Conservation (phyloP, 2,329 filamentous ascomycete species). For the Aspergillus sp. region DNA sequence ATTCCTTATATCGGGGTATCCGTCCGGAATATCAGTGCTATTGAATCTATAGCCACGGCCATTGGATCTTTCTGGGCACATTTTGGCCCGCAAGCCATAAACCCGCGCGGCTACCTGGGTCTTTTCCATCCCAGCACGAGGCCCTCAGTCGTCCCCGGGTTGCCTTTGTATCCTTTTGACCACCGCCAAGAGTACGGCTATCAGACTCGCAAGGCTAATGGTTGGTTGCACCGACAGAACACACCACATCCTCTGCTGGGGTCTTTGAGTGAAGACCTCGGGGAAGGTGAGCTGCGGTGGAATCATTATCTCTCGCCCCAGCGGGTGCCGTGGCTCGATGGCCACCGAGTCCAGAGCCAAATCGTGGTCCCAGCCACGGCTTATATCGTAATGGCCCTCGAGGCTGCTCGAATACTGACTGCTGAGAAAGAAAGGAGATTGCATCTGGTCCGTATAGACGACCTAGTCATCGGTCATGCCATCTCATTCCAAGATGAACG, state of each 20-base stretch:
- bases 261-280: conserved; percentile 2
- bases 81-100: neutral
- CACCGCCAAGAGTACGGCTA: conserved; percentile 4
- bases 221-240: neutral
- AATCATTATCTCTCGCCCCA: conserved; percentile 12
- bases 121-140: neutral
- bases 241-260: conserved; percentile 5
- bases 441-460: neutral
- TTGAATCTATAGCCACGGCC: neutral
- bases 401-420: conserved; percentile 5
- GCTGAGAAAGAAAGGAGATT: neutral
- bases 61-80: neutral
- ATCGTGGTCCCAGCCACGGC: conserved; percentile 26
- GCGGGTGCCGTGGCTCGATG: conserved; percentile 16
- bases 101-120: too few species aligned
- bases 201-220: conserved; percentile 4
- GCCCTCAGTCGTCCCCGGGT: neutral
- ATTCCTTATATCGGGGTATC: neutral
- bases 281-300: conserved; percentile 12
- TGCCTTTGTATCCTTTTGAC: conserved; percentile 5
- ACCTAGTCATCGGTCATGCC: conserved; percentile 1
- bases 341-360: conserved; percentile 22
- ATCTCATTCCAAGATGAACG: conserved; percentile 1
- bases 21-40: neutral
- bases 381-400: conserved; percentile 13